Percentiles rank a stretch among this genome's conserved stretches.
Conservation (phyloP, 768 basidiomycete species). For the Royoungia palumana region DNA sequence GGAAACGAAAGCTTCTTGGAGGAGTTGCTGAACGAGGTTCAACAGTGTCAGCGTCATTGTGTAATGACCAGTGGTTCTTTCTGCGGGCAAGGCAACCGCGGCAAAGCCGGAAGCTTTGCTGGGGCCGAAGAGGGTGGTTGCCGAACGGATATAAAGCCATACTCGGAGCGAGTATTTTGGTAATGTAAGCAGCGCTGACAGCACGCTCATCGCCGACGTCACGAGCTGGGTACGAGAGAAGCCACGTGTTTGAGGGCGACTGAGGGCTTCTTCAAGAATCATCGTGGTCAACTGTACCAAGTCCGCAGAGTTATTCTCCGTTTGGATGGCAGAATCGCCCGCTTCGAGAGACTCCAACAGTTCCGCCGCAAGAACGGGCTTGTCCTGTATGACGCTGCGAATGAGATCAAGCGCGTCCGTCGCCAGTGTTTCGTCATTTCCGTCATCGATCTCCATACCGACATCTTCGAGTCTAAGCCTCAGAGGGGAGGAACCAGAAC, state of each 20-base stretch:
- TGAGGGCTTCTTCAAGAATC: conserved; percentile 76
- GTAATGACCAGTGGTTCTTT: conserved; percentile 71
- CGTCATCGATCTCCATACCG: conserved; percentile 64
- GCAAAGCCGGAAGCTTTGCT: conserved; percentile 53
- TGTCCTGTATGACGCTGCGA: conserved; percentile 70
- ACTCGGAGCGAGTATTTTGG: conserved; percentile 78
- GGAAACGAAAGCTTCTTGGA: conserved; percentile 66
- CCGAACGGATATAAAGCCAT: conserved; percentile 85
- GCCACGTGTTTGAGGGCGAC: conserved; percentile 43
- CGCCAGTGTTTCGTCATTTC: conserved; percentile 61
- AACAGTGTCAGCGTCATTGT: conserved; percentile 80
- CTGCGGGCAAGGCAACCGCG: conserved; percentile 63
- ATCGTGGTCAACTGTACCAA: conserved; percentile 77
- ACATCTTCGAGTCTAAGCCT: conserved; percentile 61
- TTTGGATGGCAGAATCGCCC: conserved; percentile 33
- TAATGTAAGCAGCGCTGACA: conserved; percentile 70
- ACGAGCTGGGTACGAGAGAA: conserved; percentile 60
- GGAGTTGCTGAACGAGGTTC: conserved; percentile 70
- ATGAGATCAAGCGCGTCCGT: conserved; percentile 78
- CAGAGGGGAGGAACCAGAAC: conserved; percentile 34
- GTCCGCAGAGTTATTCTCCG: conserved; percentile 58
- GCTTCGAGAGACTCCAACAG: conserved; percentile 66
- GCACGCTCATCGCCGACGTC: conserved; percentile 77
- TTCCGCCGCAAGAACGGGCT: conserved; percentile 57
- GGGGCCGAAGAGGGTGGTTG: conserved; percentile 70